phyloP scores from a whole-genome alignment of 805 yeast genomes.

The Candida palmyrensis region DNA sequence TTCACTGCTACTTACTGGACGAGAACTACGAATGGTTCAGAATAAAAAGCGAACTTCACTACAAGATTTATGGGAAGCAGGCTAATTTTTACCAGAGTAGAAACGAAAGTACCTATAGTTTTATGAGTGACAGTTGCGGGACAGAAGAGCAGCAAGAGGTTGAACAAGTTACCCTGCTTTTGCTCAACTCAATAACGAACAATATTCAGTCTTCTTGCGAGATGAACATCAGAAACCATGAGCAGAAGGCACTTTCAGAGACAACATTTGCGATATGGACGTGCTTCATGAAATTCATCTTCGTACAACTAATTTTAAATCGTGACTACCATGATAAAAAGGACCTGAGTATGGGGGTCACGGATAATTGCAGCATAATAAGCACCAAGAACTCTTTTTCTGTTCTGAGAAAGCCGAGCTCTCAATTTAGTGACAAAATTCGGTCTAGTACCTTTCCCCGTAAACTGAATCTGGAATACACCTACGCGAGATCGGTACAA shows the following conservation, averaged over 20 bases:
- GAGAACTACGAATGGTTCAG: conserved; percentile 16
- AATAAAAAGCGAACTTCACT: conserved; percentile 12
- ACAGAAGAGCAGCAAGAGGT: background rate
- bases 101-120: no score
- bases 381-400: no score
- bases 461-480: no score
- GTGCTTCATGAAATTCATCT: conserved; percentile 13
- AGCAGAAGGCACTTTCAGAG: background rate
- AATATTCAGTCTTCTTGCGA: conserved; percentile 11
- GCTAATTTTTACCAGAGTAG: no score
- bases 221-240: background rate
- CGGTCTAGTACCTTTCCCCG: no score
- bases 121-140: no score
- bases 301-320: conserved; percentile 10
- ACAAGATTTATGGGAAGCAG: conserved; percentile 11
- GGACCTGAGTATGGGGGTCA: no score
- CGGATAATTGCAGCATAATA: no score
- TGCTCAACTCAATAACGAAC: conserved; percentile 12
- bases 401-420: no score
- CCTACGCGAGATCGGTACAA: no score
- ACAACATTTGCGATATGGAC: conserved; percentile 15
- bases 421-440: no score
- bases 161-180: background rate
- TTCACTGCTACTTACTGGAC: conserved; percentile 17
- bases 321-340: conserved; percentile 1